Base-by-base conservation (phyloP, 169 alveolate genomes). In the Cryptosporidium viatorum region DNA sequence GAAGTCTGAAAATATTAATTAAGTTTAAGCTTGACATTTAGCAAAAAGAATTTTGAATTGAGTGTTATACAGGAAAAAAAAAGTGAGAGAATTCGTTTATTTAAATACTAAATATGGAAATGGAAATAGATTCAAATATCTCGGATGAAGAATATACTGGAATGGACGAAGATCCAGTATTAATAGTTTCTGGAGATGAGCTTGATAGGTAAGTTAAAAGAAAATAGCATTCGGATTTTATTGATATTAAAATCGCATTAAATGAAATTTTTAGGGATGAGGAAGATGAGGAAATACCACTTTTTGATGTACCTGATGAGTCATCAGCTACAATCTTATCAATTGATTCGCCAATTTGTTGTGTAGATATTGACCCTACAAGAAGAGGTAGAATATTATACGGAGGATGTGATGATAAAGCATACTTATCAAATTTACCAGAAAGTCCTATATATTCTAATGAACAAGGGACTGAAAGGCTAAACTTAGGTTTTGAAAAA, bases 331-430 rank as follows among this genome's bases (percentile, higher is more conserved):
- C 75, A n/a, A 18, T 80, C 16, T 26, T 80, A n/a, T 41, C 60
- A 9, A 62, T 80, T 37, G 73, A 59, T 37, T 43, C 62, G 2
- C 62, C 89, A 26, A 29, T 80, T 59, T 80, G 89, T 23, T 62
- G 89, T 67, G 4, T 80, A 45, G 75, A 80, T 62, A 21, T 59
- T 10, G 80, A 80, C 5, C 89, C 89, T 18, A 29, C 62, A 26
- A 80, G 75, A 62, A 65, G 43, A 23, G 68, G 48, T 39, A 21
- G 67, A 45, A 67, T 71, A 31, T 21, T 85, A 6, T 71, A 35
- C 37, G 92, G 92, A 16, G 86, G 86, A 7, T 85, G 92, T 16
- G 86, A 85, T 29, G 86, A 85, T 67, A 85, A 70, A 23, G 92
- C 92, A 0, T 85, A 71, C 33, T 23, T 85, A 31, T 52, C 86